Evolutionary conservation across 108 stramenopile species (phyloP).

Genomic region (Nitzschia sp.): DNA sequence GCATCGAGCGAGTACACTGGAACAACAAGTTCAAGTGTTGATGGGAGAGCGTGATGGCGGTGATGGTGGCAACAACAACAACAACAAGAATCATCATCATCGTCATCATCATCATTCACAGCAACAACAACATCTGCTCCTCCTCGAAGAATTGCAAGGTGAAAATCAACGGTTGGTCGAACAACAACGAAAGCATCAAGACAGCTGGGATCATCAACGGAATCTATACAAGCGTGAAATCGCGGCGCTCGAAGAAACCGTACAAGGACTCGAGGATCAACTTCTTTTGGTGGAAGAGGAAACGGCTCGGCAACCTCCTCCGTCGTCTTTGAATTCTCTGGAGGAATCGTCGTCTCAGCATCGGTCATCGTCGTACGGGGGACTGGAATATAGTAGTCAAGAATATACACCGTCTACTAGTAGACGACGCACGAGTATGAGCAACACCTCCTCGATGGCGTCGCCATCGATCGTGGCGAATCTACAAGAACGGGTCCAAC

Average conservation of each 20-base stretch:
- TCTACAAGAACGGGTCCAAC: background rate
- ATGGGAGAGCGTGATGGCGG: too few relatives aligned
- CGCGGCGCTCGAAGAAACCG: background rate
- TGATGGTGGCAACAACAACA: background rate
- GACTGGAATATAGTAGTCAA: too few relatives aligned
- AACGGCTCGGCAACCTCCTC: background rate
- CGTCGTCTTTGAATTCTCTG: background rate
- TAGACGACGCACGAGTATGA: background rate
- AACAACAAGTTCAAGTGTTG: background rate
- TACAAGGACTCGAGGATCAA: background rate
- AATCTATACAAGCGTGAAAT: background rate
- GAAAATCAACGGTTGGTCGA: background rate
- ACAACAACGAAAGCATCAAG: background rate
- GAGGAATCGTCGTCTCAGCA: too few relatives aligned
- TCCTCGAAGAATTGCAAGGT: background rate
- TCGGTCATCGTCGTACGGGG: too few relatives aligned
- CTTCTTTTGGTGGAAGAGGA: background rate
- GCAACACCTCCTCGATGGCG: background rate
- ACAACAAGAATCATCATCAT: background rate
- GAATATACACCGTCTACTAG: too few relatives aligned
- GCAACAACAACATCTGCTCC: background rate
- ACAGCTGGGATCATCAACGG: background rate
- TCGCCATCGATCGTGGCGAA: background rate
- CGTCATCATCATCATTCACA: background rate
- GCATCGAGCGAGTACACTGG: background rate